These are phyloP conservation scores for Urtica urens DNA, from an alignment of 306 rosid genomes.

Conservation along the genomic window DNA sequence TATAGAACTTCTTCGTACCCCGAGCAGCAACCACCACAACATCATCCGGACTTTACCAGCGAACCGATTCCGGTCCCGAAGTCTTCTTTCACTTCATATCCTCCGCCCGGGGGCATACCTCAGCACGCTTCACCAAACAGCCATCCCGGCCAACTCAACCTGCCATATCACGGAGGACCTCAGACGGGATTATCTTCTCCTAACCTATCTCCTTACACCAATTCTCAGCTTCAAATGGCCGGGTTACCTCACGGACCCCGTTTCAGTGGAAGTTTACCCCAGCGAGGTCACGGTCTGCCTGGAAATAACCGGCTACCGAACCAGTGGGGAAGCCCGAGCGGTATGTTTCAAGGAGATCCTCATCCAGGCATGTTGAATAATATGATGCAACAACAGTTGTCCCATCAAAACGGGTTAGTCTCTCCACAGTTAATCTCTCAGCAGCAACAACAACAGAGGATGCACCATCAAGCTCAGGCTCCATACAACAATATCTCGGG, in stretches of 20 bases:
- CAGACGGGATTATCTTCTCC: conserved; percentile 41
- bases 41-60: conserved; percentile 31
- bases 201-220: conserved; percentile 34
- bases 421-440: conserved; percentile 44
- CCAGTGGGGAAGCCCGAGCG: conserved; percentile 44
- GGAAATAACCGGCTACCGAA: conserved; percentile 29
- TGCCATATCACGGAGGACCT: conserved; percentile 41
- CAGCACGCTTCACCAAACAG: conserved; percentile 48
- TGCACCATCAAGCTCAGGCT: conserved; percentile 43
- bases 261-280: conserved; percentile 48
- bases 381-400: conserved; percentile 44
- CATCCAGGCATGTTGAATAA: conserved; percentile 30
- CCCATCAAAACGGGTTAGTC: conserved; percentile 43
- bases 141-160: conserved; percentile 35
- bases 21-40: conserved; percentile 39
- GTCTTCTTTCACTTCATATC: conserved; percentile 43
- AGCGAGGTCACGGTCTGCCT: conserved; percentile 26
- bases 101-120: conserved; percentile 37
- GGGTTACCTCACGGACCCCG: conserved; percentile 40
- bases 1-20: conserved; percentile 85
- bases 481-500: conserved; percentile 38
- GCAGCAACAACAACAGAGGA: conserved; percentile 41
- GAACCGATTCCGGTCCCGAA: conserved; percentile 58
- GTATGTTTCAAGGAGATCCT: conserved; percentile 45
- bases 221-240: conserved; percentile 35